Conservation (phyloP, 1,139 yeast species). For the Yamadazyma triangularis region DNA sequence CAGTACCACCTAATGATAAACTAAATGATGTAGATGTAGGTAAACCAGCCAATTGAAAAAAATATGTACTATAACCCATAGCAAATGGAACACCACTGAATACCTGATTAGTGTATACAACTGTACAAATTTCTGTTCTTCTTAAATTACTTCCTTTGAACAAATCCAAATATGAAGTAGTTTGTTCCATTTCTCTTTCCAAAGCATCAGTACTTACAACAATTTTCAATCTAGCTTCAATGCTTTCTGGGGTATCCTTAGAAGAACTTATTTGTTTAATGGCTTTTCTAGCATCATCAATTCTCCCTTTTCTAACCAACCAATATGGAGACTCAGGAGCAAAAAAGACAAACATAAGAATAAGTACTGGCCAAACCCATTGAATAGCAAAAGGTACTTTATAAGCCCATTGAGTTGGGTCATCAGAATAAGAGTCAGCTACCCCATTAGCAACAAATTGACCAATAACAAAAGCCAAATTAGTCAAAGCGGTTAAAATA, state of each 20-base stretch:
- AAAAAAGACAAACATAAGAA: conserved; percentile 10
- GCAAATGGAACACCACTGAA: conserved; percentile 16
- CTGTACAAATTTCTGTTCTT: conserved; percentile 15
- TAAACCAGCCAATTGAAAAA: conserved; percentile 18
- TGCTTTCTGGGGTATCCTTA: no score
- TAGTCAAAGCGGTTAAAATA: conserved; percentile 16
- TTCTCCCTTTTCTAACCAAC: conserved; percentile 12
- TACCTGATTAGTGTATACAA: conserved; percentile 15
- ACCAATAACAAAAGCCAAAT: conserved; percentile 20
- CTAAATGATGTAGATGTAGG: conserved; percentile 14
- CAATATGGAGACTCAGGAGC: conserved; percentile 18
- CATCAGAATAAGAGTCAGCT: conserved; percentile 10
- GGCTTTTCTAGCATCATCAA: conserved; percentile 13
- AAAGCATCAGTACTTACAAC: conserved; percentile 25
- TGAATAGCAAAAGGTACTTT: conserved; percentile 17
- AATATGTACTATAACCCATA: conserved; percentile 17
- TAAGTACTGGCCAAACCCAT: conserved; percentile 16
- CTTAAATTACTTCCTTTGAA: conserved; percentile 13
- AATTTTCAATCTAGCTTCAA: conserved; percentile 6
- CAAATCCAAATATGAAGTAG: conserved; percentile 12
- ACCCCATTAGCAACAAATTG: conserved; percentile 20
- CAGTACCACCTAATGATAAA: conserved; percentile 22
- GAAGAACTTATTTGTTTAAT: conserved; percentile 11
- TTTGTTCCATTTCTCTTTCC: conserved; percentile 12
- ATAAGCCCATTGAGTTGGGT: conserved; percentile 16